Evolutionary conservation across 2,329 filamentous ascomycete genomes (phyloP), one percentile per base, ranked within the genome.

Genomic region (Colletotrichum sp.): DNA sequence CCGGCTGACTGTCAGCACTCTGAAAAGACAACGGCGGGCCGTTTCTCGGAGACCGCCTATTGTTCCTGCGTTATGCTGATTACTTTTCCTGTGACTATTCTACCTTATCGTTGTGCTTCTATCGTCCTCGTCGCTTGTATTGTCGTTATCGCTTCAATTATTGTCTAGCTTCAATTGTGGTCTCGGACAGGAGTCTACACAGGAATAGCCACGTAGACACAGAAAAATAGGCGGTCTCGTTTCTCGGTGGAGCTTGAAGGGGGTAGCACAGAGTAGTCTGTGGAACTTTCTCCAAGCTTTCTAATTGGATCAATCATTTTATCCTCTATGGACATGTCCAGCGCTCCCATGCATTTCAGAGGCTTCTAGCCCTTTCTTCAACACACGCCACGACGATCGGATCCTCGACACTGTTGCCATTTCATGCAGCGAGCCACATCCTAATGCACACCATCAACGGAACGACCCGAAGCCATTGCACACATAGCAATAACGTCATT

Each of bases 401-500:
- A 32, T 62, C 57, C 30, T 32, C 28, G 12, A 18, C 22, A 57
- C 7, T 28, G 13, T 24, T 28, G 52, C 52, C 22, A 28, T 57
- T 62, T 52, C 26, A 4, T 18, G 16, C 16, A 22, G 16, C 22
- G 30, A 39, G 24, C 30, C 32, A 24, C 34, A 39, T 55, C 18
- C 10, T n/a, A 28, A 67, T 62, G 60, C 67, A 66, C 22, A 10
- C 52, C 67, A 66, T 22, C 5, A 12, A 7, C 67, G 60, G 60
- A 36, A 71, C 60, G 30, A 71, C 12, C 60, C 34, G 34, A 66
- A 59, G 16, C 12, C 6, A 10, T 1, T 66, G 34, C 63, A 48
- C 63, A 0, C 26, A 26, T 0, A 2, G 44, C 44, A 10, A 48
- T 9, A 48, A 48, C 44, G 16, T 0, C 8, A 22, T 4, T 48